phyloP scores from a whole-genome alignment of 768 basidiomycete genomes.

The Tricholoma bakamatsutake region DNA sequence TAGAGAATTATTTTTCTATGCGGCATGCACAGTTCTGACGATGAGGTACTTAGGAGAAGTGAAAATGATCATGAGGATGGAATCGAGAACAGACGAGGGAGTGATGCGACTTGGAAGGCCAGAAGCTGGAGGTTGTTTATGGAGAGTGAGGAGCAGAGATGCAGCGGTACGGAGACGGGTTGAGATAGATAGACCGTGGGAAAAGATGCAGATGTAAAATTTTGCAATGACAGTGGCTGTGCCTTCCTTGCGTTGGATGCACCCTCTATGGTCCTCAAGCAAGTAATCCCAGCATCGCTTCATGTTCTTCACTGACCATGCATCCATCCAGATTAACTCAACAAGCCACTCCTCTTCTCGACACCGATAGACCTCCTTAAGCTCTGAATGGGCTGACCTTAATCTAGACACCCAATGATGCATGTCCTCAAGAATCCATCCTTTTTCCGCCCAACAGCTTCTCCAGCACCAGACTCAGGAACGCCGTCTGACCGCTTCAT shows the following conservation, averaged over 20 bases:
- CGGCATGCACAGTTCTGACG: not conserved
- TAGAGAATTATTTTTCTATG: conserved; percentile 11
- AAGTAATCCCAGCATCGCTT: too few species aligned
- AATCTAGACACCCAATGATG: conserved; percentile 37
- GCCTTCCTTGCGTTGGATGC: too few species aligned
- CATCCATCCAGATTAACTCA: conserved; percentile 44
- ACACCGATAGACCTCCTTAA: conserved; percentile 80
- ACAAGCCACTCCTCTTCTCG: conserved; percentile 53
- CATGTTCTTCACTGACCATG: too few species aligned
- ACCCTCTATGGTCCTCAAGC: conserved; percentile 43
- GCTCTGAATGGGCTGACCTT: conserved; percentile 51
- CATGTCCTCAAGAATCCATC: conserved; percentile 63
- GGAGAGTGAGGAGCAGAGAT: conserved; percentile 58
- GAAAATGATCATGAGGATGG: conserved; percentile 45
- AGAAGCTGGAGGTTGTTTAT: conserved; percentile 68
- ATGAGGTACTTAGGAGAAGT: conserved; percentile 53
- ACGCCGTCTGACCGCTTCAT: conserved; percentile 37
- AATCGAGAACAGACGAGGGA: conserved; percentile 18
- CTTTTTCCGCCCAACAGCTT: conserved; percentile 59
- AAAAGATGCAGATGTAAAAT: too few species aligned
- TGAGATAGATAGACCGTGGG: conserved; percentile 24
- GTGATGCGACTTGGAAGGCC: conserved; percentile 54
- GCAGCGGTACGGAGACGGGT: conserved; percentile 35
- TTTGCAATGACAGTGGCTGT: too few species aligned
- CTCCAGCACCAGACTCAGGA: conserved; percentile 43